Evolutionary conservation across 441 rosid genomes (phyloP).

Genomic region (Adansonia gregorii): DNA sequence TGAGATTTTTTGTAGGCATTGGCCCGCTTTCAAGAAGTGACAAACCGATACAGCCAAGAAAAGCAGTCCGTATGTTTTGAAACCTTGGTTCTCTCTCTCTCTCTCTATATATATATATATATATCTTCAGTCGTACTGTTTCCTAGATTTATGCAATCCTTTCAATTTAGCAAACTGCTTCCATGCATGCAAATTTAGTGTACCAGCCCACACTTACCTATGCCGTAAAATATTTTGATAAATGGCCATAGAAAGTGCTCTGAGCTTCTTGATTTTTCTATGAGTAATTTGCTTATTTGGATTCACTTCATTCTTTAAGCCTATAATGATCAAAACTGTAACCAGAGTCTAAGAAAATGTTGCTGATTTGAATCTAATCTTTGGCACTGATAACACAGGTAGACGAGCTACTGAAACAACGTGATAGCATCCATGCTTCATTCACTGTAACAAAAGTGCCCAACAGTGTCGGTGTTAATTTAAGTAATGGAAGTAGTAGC

Average conservation of each 20-base stretch:
- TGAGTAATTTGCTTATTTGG: background rate
- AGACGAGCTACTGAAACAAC: slow-evolving; percentile 85
- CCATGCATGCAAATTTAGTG: background rate
- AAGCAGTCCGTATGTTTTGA: slow-evolving; percentile 75
- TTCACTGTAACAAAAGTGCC: slow-evolving; percentile 60
- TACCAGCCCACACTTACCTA: background rate
- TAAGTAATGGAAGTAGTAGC: slow-evolving; percentile 71
- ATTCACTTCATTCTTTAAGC: background rate
- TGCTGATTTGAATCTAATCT: background rate
- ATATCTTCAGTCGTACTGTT: background rate
- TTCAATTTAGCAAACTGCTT: background rate
- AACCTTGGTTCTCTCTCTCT: slow-evolving; percentile 17
- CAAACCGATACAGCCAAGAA: slow-evolving; percentile 85
- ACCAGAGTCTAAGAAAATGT: background rate
- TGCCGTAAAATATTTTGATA: background rate
- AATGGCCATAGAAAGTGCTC: background rate
- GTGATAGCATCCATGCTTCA: slow-evolving; percentile 75
- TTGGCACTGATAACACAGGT: slow-evolving; percentile 52
- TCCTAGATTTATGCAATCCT: background rate
- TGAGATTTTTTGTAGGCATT: slow-evolving; percentile 62
- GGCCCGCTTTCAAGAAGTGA: slow-evolving; percentile 92
- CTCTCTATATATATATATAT: no score
- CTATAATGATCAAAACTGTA: slow-evolving; percentile 5
- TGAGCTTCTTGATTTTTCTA: background rate
- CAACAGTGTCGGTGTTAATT: slow-evolving; percentile 31